These are phyloP conservation scores for Terfezia claveryi DNA, from an alignment of 495 filamentous ascomycete species.

Conservation along the genomic window DNA sequence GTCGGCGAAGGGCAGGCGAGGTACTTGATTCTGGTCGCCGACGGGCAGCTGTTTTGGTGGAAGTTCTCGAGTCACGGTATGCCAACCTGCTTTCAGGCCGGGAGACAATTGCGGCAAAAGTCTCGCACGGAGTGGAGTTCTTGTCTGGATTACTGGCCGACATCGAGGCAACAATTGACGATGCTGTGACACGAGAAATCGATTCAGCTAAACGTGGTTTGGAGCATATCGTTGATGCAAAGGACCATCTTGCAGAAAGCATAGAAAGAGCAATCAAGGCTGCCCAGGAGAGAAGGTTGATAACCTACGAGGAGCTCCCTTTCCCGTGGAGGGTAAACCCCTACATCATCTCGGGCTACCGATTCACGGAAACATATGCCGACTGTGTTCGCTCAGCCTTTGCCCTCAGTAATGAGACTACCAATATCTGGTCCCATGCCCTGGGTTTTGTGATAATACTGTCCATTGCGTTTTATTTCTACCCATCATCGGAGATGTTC, in stretches of 20 bases:
- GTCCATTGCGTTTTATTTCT: constrained; percentile 87
- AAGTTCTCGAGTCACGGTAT: constrained; percentile 80
- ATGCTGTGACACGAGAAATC: constrained; percentile 53
- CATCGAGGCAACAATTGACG: constrained; percentile 59
- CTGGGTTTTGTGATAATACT: constrained; percentile 73
- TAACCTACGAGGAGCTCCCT: constrained; percentile 75
- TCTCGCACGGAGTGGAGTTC: constrained; percentile 61
- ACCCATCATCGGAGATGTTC: constrained; percentile 70
- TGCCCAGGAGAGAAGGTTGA: constrained; percentile 60
- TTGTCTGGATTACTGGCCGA: constrained; percentile 68
- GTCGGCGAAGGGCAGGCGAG: constrained; percentile 36
- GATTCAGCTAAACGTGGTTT: constrained; percentile 51
- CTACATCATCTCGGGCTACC: constrained; percentile 75
- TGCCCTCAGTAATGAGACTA: constrained; percentile 65
- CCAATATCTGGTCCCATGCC: constrained; percentile 96
- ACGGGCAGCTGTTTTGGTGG: constrained; percentile 70
- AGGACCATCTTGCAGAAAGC: constrained; percentile 51
- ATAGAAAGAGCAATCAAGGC: constrained; percentile 58
- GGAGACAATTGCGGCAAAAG: constrained; percentile 77
- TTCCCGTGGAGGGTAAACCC: constrained; percentile 88
- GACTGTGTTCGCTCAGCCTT: constrained; percentile 73
- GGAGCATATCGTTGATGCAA: constrained; percentile 69
- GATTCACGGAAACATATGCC: constrained; percentile 70
- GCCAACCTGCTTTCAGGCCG: constrained; percentile 69
- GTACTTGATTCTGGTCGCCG: constrained; percentile 70